Conservation (phyloP, 495 filamentous ascomycete genomes). For the Penicillium argentinense region DNA sequence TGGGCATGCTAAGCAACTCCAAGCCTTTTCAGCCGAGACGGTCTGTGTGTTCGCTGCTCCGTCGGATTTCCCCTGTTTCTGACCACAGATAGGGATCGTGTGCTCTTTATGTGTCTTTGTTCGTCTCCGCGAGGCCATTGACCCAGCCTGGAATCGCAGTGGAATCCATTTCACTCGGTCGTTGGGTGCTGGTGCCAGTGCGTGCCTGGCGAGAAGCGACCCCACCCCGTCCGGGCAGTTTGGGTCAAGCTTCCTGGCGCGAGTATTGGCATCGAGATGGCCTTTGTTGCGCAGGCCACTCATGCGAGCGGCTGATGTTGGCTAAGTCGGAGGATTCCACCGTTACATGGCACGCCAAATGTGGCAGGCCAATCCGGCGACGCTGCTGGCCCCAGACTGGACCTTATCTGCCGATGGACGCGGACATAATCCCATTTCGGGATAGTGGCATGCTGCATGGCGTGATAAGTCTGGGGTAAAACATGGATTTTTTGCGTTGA, state of each 20-base stretch:
- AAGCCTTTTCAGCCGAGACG: constrained; percentile 5
- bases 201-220: too few species aligned
- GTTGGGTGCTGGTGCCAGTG: too few species aligned
- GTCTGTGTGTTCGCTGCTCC: constrained; percentile 11
- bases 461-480: constrained; percentile 20
- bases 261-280: background rate
- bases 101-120: too few species aligned
- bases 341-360: constrained; percentile 15
- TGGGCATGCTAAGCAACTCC: constrained; percentile 4
- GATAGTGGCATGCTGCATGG: background rate
- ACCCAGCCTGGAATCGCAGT: too few species aligned
- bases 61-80: constrained; percentile 9
- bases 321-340: too few species aligned
- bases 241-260: constrained; percentile 10
- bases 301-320: background rate
- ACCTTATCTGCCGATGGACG: constrained; percentile 15
- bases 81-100: too few species aligned
- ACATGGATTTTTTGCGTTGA: background rate
- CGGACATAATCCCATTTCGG: background rate
- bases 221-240: background rate
- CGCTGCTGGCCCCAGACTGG: background rate
- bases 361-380: background rate
- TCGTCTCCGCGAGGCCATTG: too few species aligned
- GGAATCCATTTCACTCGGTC: too few species aligned
- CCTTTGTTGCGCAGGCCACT: background rate